Conservation (phyloP, 805 yeast genomes). For the Kockiozyma suomiensis region DNA sequence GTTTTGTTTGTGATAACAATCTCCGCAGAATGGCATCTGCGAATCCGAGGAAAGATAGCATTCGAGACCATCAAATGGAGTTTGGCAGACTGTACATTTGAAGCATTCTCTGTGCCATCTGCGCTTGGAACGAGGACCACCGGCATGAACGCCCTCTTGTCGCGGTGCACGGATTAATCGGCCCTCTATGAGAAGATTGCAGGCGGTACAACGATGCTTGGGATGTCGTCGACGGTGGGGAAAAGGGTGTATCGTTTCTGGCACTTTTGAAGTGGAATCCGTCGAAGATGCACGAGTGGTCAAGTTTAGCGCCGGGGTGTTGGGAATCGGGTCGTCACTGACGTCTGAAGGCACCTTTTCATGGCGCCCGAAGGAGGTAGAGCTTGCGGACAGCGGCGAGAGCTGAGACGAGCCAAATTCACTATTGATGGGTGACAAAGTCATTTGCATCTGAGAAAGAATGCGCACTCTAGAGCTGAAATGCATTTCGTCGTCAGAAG, state of each 20-base stretch:
- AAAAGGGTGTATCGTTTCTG: not conserved
- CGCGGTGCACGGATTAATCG: constrained; percentile 9
- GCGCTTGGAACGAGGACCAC: not conserved
- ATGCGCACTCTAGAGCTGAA: constrained; percentile 9
- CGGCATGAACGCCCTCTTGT: not conserved
- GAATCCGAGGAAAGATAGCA: constrained; percentile 69
- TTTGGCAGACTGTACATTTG: constrained; percentile 63
- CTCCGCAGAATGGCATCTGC: constrained; percentile 75
- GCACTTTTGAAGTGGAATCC: not conserved
- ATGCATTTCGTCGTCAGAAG: constrained; percentile 12
- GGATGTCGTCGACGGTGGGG: not conserved
- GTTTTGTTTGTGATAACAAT: constrained; percentile 74
- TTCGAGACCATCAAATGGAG: constrained; percentile 36
- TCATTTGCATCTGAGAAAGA: constrained; percentile 18
- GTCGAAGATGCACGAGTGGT: not conserved
- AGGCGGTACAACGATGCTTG: constrained; percentile 7
- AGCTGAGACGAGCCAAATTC: not conserved
- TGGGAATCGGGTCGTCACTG: constrained; percentile 4
- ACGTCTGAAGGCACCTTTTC: not conserved
- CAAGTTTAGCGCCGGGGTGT: not conserved
- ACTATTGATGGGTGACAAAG: constrained; percentile 7
- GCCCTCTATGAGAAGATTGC: constrained; percentile 9
- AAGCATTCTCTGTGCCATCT: constrained; percentile 88
- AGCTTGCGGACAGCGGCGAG: not conserved
- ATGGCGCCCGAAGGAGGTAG: not conserved